phyloP scores from a whole-genome alignment of 2,329 filamentous ascomycete species.

The Fusarium sp. region DNA sequence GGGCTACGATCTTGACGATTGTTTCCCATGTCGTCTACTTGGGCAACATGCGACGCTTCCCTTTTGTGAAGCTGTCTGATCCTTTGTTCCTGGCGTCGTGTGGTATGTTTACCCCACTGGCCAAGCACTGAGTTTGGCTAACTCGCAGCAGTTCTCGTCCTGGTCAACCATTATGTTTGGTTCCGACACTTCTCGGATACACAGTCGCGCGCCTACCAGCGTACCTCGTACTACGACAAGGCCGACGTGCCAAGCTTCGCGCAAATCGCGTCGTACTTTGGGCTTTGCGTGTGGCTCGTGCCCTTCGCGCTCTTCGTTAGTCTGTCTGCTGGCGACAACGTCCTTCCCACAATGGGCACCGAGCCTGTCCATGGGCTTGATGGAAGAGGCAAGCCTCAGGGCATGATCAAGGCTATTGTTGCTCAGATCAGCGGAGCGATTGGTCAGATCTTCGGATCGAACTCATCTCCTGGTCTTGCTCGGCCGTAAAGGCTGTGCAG shows the following conservation, averaged over 20 bases:
- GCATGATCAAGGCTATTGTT: slow-evolving; percentile 75
- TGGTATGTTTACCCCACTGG: slow-evolving; percentile 62
- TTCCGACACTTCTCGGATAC: slow-evolving; percentile 88
- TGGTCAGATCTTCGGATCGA: slow-evolving; percentile 57
- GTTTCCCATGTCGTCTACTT: slow-evolving; percentile 87
- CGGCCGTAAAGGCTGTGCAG: slow-evolving; percentile 35
- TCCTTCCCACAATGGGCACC: slow-evolving; percentile 90
- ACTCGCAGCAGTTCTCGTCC: slow-evolving; percentile 75
- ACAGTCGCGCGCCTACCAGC: slow-evolving; percentile 69
- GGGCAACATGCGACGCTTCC: slow-evolving; percentile 82
- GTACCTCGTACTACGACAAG: slow-evolving; percentile 73
- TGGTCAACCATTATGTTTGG: slow-evolving; percentile 95
- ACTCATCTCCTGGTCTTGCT: slow-evolving; percentile 40
- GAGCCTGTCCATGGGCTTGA: slow-evolving; percentile 62
- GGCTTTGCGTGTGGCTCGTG: slow-evolving; percentile 95
- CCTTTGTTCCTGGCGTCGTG: slow-evolving; percentile 89
- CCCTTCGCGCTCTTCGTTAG: slow-evolving; percentile 96
- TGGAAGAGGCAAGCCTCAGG: slow-evolving; percentile 68
- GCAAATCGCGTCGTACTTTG: slow-evolving; percentile 96
- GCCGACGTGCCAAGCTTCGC: slow-evolving; percentile 83
- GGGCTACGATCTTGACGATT: slow-evolving; percentile 80
- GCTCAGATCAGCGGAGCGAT: slow-evolving; percentile 69
- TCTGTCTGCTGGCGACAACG: slow-evolving; percentile 92
- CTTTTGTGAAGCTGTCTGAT: slow-evolving; percentile 86
- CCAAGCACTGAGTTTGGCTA: neutral